Evolutionary conservation across 192 early-diverging fungal species (phyloP).

Genomic region (Backusella macrospora): DNA sequence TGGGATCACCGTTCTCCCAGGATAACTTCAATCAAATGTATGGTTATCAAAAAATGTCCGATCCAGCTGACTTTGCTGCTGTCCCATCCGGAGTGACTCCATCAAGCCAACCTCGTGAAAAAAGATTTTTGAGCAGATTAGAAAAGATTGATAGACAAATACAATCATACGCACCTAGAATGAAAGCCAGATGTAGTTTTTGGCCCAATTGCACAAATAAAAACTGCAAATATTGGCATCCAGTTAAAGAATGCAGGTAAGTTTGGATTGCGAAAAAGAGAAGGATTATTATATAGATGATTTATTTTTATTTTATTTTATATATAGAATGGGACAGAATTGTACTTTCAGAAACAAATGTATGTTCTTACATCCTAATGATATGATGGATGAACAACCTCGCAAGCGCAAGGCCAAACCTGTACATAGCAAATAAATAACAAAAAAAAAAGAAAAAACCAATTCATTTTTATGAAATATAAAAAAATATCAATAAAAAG

Average conservation of each 20-base stretch:
- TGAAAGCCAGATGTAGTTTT: constrained; percentile 43
- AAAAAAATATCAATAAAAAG: no score
- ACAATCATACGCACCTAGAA: constrained; percentile 24
- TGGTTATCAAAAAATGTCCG: background rate
- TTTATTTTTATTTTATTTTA: constrained; percentile 11
- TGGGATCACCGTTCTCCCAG: background rate
- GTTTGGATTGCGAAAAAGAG: background rate
- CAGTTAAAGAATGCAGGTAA: constrained; percentile 49
- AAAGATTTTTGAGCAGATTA: constrained; percentile 16
- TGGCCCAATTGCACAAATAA: constrained; percentile 60
- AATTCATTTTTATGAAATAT: no score
- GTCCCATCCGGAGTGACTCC: background rate
- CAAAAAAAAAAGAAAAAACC: no score
- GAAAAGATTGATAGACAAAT: constrained; percentile 30
- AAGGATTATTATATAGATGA: background rate
- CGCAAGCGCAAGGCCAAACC: constrained; percentile 1
- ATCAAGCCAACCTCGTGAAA: background rate
- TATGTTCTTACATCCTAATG: constrained; percentile 19
- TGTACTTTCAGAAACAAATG: constrained; percentile 15
- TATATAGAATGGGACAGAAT: constrained; percentile 2
- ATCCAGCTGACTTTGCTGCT: background rate
- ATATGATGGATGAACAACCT: constrained; percentile 9
- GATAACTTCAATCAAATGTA: background rate
- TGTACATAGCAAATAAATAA: background rate
- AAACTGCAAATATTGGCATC: constrained; percentile 55